phyloP scores from a whole-genome alignment of 805 yeast genomes.

The Candida lessepsii region DNA sequence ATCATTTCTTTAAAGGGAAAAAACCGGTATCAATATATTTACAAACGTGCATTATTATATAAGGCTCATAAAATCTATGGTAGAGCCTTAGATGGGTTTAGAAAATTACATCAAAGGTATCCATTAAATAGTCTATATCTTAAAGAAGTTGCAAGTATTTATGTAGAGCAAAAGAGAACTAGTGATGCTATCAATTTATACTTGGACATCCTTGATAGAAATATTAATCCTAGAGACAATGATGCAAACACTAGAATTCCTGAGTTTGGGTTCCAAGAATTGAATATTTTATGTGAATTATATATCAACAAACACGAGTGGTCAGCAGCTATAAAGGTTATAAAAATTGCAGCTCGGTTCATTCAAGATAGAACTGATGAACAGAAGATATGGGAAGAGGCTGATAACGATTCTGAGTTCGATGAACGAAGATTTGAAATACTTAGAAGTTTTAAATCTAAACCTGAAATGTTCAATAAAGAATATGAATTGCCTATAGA shows the following conservation, averaged over 20 bases:
- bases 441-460: slow-evolving; percentile 34
- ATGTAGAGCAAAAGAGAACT: slow-evolving; percentile 55
- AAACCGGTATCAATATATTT: slow-evolving; percentile 45
- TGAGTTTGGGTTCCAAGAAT: slow-evolving; percentile 81
- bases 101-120: slow-evolving; percentile 48
- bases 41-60: slow-evolving; percentile 66
- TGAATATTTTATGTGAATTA: slow-evolving; percentile 80
- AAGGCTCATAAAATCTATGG: slow-evolving; percentile 64
- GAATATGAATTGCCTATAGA: slow-evolving; percentile 72
- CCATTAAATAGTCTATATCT: slow-evolving; percentile 63
- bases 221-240: slow-evolving; percentile 35
- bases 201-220: slow-evolving; percentile 58
- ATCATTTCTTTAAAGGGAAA: slow-evolving; percentile 21
- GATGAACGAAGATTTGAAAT: slow-evolving; percentile 57
- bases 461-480: slow-evolving; percentile 4
- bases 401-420: slow-evolving; percentile 74
- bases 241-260: slow-evolving; percentile 26
- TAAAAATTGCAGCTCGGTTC: slow-evolving; percentile 80
- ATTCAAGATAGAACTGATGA: slow-evolving; percentile 66
- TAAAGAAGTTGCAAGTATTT: slow-evolving; percentile 55
- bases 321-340: slow-evolving; percentile 58
- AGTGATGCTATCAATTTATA: slow-evolving; percentile 76
- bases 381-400: slow-evolving; percentile 59
- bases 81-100: slow-evolving; percentile 73
- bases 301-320: slow-evolving; percentile 69